Base-by-base conservation (phyloP, 1,284 basidiomycete species). In the Tylopilus sp. region DNA sequence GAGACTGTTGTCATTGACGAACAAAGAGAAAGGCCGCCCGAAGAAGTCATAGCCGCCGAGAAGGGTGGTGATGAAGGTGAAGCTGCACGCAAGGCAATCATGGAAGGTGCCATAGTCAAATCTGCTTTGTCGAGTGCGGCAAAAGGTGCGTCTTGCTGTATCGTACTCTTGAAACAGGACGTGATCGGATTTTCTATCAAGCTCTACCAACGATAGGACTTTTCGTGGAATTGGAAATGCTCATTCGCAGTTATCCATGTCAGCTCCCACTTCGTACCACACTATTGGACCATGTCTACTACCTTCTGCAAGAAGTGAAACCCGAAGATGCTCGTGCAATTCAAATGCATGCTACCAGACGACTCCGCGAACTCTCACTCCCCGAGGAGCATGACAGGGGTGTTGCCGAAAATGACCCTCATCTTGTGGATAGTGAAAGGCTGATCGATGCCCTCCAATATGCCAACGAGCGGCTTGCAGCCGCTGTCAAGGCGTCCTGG, bases 31-130 rank as follows among this genome's bases (percentile, higher is more conserved):
- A 53, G 46, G 4, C 57, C 46, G 31, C 59, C 59, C 52, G 57
- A 56, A n/a, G 56, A 64, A 25, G 54, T 60, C 38, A 52, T 60
- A 19, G 55, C 64, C 3, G 65, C 61, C 8, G 66, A 68, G 21
- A 63, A 67, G 18, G 69, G 62, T 23, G 66, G 66, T 11, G 72
- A 73, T 25, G 74, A 75, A 39, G 71, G 69, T 16, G 75, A 76
- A 52, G 68, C 67, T 31, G 82, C 83, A 26, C 72, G 82, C 41
- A 72, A 71, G 56, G 76, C 77, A 43, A 80, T 90, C 58, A 74
- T 89, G 73, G 70, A 80, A 37, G 87, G 88, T 29, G 84, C 75
- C 7, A 86, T 90, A 53, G 83, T 88, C 41, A 81, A 77, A 60
- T 76, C 81, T 36, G 85, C 84, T 21, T 80, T 89, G 44, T 69